Evolutionary conservation across 2,329 filamentous ascomycete species (phyloP).

Genomic region (Aspergillus novoparasiticus): DNA sequence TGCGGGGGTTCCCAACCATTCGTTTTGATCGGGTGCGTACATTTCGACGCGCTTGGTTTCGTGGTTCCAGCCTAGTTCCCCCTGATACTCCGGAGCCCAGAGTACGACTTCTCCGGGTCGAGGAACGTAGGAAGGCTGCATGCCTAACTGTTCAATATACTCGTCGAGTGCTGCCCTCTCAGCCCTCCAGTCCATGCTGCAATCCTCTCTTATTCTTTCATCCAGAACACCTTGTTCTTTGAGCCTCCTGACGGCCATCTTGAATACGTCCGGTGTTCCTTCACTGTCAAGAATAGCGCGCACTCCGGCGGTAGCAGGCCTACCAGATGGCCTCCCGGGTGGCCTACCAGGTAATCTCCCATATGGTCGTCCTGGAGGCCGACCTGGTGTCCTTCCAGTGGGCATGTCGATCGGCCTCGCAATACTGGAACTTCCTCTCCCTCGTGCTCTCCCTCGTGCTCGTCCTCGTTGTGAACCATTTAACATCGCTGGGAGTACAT

Average conservation of each 20-base stretch:
- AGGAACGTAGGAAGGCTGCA: constrained; percentile 55
- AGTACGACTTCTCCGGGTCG: constrained; percentile 61
- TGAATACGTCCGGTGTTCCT: constrained; percentile 58
- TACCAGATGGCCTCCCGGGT: constrained; percentile 17
- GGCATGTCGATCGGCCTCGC: not conserved
- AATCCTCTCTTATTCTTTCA: constrained; percentile 50
- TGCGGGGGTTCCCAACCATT: constrained; percentile 41
- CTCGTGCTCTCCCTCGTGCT: constrained; percentile 1
- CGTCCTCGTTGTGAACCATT: not conserved
- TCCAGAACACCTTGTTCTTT: constrained; percentile 45
- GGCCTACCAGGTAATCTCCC: constrained; percentile 13
- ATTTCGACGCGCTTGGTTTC: constrained; percentile 32
- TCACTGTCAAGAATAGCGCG: constrained; percentile 47
- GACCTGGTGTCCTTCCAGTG: not conserved
- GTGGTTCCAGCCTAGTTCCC: constrained; percentile 41
- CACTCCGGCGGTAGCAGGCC: constrained; percentile 7
- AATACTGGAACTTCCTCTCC: constrained; percentile 4
- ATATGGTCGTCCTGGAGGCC: not conserved
- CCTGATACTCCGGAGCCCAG: constrained; percentile 45
- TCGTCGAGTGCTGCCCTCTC: constrained; percentile 48
- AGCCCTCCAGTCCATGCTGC: constrained; percentile 60
- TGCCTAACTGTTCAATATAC: constrained; percentile 44
- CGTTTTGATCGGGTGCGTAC: constrained; percentile 34
- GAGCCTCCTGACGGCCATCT: constrained; percentile 52
- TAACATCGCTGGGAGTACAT: not conserved